Percentiles rank a stretch among this genome's conserved stretches.
phyloP scores from a whole-genome alignment of 1,139 yeast genomes.

The Kurtzmaniella quercitrusa region DNA sequence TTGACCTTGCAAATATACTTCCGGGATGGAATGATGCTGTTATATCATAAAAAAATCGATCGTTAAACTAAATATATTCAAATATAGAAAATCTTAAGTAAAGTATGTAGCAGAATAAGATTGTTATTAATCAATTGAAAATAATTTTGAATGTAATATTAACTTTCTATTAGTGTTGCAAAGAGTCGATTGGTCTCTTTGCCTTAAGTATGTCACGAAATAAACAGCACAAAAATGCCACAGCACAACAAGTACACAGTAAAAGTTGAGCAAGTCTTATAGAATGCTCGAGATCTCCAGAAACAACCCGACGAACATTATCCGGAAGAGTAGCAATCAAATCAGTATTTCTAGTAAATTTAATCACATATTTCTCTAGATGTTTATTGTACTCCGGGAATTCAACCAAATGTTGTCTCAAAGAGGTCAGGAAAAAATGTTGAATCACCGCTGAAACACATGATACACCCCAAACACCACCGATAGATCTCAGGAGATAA shows the following conservation, averaged over 20 bases:
- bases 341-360: slow-evolving; percentile 18
- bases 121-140: too few relatives aligned
- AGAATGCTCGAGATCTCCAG: slow-evolving; percentile 17
- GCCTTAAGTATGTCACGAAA: slow-evolving; percentile 9
- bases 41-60: not conserved
- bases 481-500: slow-evolving; percentile 33
- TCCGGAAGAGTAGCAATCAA: slow-evolving; percentile 12
- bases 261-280: slow-evolving; percentile 19
- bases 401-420: slow-evolving; percentile 12
- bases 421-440: slow-evolving; percentile 12
- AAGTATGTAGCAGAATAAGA: too few relatives aligned
- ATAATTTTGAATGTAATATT: too few relatives aligned
- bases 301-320: slow-evolving; percentile 12
- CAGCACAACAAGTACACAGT: slow-evolving; percentile 15
- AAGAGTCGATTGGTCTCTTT: not conserved
- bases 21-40: slow-evolving; percentile 19
- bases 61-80: not conserved
- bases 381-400: slow-evolving; percentile 9
- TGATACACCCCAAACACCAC: slow-evolving; percentile 40
- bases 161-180: not conserved
- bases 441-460: slow-evolving; percentile 29
- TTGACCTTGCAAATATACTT: slow-evolving; percentile 18
- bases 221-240: slow-evolving; percentile 16
- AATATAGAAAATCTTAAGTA: too few relatives aligned
- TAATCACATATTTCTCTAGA: slow-evolving; percentile 12